A percentile compares a stretch with the other conserved stretches of the same genome.
Conservation (phyloP, 2,329 filamentous ascomycete species). For the Penicillium rolfsii region DNA sequence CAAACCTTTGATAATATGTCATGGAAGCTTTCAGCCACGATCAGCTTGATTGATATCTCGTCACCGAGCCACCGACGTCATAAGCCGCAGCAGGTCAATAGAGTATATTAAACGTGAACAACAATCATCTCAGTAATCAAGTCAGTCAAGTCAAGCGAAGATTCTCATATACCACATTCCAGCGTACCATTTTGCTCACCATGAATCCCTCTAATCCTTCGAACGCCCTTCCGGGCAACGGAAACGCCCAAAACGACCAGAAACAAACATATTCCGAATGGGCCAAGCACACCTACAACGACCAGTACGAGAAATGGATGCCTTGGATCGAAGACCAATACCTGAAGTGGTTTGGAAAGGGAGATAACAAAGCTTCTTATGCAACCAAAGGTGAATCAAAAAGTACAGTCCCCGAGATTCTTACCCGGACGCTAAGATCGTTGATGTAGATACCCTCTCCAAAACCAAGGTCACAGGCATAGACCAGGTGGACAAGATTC, state of each 20-base stretch:
- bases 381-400: conserved; percentile 52
- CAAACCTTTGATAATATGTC: neutral
- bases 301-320: conserved; percentile 60
- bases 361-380: conserved; percentile 60
- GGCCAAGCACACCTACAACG: conserved; percentile 53
- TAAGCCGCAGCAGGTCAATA: neutral
- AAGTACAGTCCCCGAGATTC: neutral
- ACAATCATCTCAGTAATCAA: neutral
- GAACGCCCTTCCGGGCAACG: neutral
- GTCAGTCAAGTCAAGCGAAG: neutral
- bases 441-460: conserved; percentile 50
- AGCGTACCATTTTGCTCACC: neutral
- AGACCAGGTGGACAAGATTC: conserved; percentile 55
- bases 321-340: conserved; percentile 62
- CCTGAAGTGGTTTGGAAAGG: conserved; percentile 58
- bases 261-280: conserved; percentile 41
- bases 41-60: neutral
- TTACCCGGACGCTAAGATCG: neutral
- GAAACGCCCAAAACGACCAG: conserved; percentile 19
- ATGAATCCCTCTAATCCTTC: neutral
- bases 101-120: neutral
- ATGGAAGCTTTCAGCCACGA: neutral
- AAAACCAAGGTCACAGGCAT: conserved; percentile 58
- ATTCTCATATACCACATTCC: neutral
- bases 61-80: conserved; percentile 7